phyloP scores from a whole-genome alignment of 2,329 filamentous ascomycete species.

The Geoglossum cookeanum region DNA sequence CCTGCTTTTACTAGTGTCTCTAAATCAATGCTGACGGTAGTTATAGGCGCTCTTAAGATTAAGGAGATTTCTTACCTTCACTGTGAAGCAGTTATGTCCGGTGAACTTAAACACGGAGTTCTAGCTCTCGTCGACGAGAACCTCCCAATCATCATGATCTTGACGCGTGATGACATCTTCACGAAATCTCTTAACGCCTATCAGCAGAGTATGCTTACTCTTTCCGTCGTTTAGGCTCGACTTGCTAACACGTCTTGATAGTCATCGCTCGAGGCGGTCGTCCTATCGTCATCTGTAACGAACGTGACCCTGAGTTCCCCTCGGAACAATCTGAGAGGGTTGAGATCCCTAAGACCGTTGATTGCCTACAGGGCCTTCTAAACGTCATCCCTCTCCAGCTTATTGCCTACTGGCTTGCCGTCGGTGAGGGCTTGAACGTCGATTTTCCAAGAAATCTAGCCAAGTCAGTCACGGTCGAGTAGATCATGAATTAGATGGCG shows the following conservation, averaged over 20 bases:
- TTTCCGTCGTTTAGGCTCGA: constrained; percentile 5
- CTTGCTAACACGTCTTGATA: constrained; percentile 17
- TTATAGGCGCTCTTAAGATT: constrained; percentile 72
- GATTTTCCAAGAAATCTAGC: constrained; percentile 97
- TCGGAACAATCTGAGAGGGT: constrained; percentile 85
- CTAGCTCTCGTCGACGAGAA: constrained; percentile 95
- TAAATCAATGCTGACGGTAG: constrained; percentile 10
- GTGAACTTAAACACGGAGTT: constrained; percentile 97
- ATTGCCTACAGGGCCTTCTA: constrained; percentile 86
- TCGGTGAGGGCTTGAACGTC: constrained; percentile 88
- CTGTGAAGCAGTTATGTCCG: constrained; percentile 99
- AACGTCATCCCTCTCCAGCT: constrained; percentile 96
- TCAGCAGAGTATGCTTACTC: constrained; percentile 55
- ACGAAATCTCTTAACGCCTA: constrained; percentile 99
- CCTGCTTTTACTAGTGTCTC: not conserved
- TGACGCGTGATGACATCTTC: constrained; percentile 90
- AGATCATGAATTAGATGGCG: constrained; percentile 21
- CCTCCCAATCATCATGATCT: constrained; percentile 98
- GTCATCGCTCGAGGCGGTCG: constrained; percentile 91
- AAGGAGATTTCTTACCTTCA: constrained; percentile 99
- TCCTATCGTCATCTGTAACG: constrained; percentile 97
- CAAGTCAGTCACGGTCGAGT: constrained; percentile 98
- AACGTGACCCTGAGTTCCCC: constrained; percentile 73
- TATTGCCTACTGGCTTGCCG: constrained; percentile 97
- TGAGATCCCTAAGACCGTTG: constrained; percentile 88